Conservation (phyloP, 1,284 basidiomycete species). For the Agroathelia rolfsii region DNA sequence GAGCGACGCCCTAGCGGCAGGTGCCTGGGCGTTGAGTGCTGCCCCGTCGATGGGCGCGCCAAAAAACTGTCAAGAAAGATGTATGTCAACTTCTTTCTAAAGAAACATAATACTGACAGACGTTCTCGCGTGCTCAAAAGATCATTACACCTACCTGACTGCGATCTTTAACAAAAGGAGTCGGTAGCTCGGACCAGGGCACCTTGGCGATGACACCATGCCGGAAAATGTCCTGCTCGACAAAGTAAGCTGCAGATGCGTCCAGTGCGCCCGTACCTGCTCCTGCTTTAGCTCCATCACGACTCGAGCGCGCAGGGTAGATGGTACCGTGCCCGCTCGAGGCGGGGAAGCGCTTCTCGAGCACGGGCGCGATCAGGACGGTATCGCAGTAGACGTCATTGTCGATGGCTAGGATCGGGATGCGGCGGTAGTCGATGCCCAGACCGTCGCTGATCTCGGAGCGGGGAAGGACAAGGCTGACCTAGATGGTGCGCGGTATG, state of each 20-base stretch:
- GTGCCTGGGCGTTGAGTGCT: no score
- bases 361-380: conserved; percentile 15
- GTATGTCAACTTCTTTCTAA: no score
- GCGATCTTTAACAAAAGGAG: conserved; percentile 40
- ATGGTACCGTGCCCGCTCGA: conserved; percentile 35
- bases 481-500: conserved; percentile 20
- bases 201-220: conserved; percentile 22
- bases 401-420: conserved; percentile 47
- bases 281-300: conserved; percentile 25
- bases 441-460: conserved; percentile 41
- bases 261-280: conserved; percentile 37
- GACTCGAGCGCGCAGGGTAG: conserved; percentile 34
- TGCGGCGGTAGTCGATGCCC: conserved; percentile 42
- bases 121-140: no score
- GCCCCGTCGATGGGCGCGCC: no score
- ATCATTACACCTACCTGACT: conserved; percentile 23
- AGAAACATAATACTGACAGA: no score
- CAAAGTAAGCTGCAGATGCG: conserved; percentile 34
- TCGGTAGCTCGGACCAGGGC: conserved; percentile 37
- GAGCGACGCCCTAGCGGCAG: no score
- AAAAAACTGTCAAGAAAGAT: no score
- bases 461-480: conserved; percentile 38
- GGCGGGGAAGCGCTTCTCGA: conserved; percentile 40
- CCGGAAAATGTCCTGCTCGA: conserved; percentile 33
- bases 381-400: conserved; percentile 48